phyloP scores from a whole-genome alignment of 768 basidiomycete genomes.

The Galerina marginata region DNA sequence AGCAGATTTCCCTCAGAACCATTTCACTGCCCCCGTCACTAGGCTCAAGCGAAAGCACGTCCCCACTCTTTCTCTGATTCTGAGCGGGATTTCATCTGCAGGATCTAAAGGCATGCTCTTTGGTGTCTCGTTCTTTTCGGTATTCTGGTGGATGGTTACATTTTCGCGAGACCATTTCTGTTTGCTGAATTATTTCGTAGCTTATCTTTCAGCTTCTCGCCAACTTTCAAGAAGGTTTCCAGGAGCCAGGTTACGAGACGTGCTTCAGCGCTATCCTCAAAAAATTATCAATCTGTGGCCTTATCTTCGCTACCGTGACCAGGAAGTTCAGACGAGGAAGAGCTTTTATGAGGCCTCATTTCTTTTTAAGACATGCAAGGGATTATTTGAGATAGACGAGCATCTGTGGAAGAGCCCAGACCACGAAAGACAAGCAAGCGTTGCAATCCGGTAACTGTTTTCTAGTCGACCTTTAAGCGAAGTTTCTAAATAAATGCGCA shows the following conservation, averaged over 20 bases:
- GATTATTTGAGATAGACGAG: constrained; percentile 41
- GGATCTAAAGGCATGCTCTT: constrained; percentile 51
- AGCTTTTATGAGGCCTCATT: constrained; percentile 54
- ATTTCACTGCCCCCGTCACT: constrained; percentile 65
- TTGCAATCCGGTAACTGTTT: constrained; percentile 59
- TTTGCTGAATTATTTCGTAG: constrained; percentile 36
- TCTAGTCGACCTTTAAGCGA: neutral
- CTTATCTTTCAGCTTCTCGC: constrained; percentile 63
- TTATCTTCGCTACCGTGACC: constrained; percentile 58
- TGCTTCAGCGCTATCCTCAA: constrained; percentile 43
- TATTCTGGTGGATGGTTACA: constrained; percentile 18
- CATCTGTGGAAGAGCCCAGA: constrained; percentile 67
- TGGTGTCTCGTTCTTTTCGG: constrained; percentile 48
- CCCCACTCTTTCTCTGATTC: constrained; percentile 53
- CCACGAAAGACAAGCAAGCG: constrained; percentile 55
- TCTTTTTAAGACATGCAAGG: constrained; percentile 44
- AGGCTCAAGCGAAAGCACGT: constrained; percentile 63
- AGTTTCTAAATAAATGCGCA: constrained; percentile 28
- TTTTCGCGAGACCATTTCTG: neutral
- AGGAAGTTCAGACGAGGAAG: constrained; percentile 45
- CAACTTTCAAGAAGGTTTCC: constrained; percentile 51
- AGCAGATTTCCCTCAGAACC: constrained; percentile 39
- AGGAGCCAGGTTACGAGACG: constrained; percentile 51
- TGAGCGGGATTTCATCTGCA: constrained; percentile 51
- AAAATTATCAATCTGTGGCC: constrained; percentile 75